These are phyloP conservation scores for Russula sp. DNA, from an alignment of 768 basidiomycete genomes.

Conservation along the genomic window DNA sequence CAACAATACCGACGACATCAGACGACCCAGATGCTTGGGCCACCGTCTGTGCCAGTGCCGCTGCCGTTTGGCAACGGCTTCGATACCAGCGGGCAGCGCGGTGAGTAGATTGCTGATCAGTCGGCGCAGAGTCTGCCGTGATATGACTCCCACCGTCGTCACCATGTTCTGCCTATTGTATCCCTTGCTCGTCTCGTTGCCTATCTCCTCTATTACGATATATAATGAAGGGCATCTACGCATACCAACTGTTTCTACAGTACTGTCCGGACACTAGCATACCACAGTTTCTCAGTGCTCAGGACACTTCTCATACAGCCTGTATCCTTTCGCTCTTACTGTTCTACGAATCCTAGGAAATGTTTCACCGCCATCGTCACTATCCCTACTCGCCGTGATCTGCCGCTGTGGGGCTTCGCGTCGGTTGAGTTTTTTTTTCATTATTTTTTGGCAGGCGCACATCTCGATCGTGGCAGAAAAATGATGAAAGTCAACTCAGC, in stretches of 20 bases:
- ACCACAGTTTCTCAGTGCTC: slow-evolving; percentile 8
- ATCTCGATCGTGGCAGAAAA: slow-evolving; percentile 14
- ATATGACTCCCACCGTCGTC: neutral
- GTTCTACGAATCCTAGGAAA: slow-evolving; percentile 8
- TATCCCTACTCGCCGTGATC: slow-evolving; percentile 1
- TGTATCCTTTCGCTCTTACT: slow-evolving; percentile 11
- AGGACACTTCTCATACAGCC: slow-evolving; percentile 6
- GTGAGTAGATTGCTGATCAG: neutral
- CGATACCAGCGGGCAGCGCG: neutral
- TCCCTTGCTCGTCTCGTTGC: neutral
- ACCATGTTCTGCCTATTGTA: slow-evolving; percentile 5
- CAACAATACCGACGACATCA: slow-evolving; percentile 2
- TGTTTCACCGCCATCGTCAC: slow-evolving; percentile 7
- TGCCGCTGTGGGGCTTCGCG: neutral
- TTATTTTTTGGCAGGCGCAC: slow-evolving; percentile 1
- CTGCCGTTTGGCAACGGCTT: slow-evolving; percentile 16
- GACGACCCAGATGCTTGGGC: slow-evolving; percentile 2
- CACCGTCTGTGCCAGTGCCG: slow-evolving; percentile 1
- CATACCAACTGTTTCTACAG: slow-evolving; percentile 13
- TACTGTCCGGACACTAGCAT: slow-evolving; percentile 19
- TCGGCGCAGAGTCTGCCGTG: neutral
- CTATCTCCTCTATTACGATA: slow-evolving; percentile 16
- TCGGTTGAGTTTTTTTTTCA: slow-evolving; percentile 4
- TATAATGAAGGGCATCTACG: slow-evolving; percentile 17
- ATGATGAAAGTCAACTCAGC: neutral